Evolutionary conservation across 1,139 yeast genomes (phyloP).

Genomic region (Sugiyamaella sp.): DNA sequence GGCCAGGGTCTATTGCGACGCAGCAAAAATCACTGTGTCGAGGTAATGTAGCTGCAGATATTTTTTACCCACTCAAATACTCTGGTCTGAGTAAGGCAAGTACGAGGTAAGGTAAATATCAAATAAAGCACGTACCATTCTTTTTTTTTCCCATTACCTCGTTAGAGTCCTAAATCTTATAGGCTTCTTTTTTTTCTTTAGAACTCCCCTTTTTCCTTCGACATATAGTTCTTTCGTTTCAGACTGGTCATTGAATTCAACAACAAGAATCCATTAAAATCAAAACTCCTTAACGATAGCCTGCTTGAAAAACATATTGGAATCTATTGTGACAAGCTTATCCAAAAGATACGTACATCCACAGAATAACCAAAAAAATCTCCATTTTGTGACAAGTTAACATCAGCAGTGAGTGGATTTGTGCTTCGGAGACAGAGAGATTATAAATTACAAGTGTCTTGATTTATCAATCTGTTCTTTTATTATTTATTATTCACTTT

Average conservation of each 20-base stretch:
- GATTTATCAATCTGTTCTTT: background rate
- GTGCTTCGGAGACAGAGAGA: background rate
- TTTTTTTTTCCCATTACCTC: conserved; percentile 14
- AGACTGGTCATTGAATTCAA: background rate
- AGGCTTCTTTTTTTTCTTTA: conserved; percentile 5
- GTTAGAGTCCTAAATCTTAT: conserved; percentile 16
- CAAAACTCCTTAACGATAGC: no score
- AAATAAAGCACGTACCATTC: conserved; percentile 12
- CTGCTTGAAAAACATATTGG: background rate
- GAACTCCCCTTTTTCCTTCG: conserved; percentile 2
- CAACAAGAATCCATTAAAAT: background rate
- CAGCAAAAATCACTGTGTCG: background rate
- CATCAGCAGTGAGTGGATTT: background rate
- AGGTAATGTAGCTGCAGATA: background rate
- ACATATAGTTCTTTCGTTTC: conserved; percentile 7
- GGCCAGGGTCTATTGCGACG: background rate
- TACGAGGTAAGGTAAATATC: conserved; percentile 1
- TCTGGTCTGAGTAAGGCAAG: conserved; percentile 1
- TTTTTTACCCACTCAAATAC: conserved; percentile 8
- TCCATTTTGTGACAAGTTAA: background rate
- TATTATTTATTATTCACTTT: background rate
- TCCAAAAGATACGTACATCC: no score
- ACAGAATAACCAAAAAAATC: background rate
- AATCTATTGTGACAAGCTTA: no score
- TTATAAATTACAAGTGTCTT: background rate